Conservation (phyloP, 164 flowering plant species). For the Dillenia turbinata region DNA sequence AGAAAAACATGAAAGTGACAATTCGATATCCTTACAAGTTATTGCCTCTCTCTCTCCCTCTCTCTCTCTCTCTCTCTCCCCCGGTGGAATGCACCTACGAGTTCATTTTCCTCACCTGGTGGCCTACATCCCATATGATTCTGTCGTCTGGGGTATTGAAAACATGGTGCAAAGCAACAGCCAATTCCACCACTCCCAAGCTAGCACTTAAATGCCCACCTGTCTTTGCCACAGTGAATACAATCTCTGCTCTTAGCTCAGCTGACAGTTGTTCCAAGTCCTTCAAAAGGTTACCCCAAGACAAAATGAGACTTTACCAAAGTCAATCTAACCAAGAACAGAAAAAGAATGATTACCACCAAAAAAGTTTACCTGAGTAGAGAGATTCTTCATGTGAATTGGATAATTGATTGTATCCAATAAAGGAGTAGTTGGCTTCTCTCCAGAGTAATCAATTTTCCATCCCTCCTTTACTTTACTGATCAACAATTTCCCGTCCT, state of each 20-base stretch:
- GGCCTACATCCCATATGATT: constrained; percentile 98
- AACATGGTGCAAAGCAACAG: constrained; percentile 88
- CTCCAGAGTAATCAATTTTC: constrained; percentile 58
- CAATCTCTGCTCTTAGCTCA: constrained; percentile 84
- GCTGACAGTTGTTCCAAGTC: constrained; percentile 77
- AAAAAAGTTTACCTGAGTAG: constrained; percentile 36
- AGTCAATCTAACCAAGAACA: no score
- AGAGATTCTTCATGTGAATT: constrained; percentile 76
- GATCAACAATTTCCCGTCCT: constrained; percentile 26
- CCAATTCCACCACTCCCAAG: constrained; percentile 81
- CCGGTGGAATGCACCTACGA: background rate
- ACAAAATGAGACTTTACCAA: no score
- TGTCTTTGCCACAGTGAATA: constrained; percentile 55
- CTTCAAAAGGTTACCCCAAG: constrained; percentile 21
- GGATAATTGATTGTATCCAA: constrained; percentile 82
- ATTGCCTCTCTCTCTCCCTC: background rate
- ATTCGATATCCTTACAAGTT: no score
- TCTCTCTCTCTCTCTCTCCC: background rate
- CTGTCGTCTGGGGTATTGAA: constrained; percentile 83
- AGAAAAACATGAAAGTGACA: background rate
- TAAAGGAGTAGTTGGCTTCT: constrained; percentile 75
- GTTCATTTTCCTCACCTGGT: constrained; percentile 51
- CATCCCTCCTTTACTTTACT: constrained; percentile 38
- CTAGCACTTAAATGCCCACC: constrained; percentile 92
- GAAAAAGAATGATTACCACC: background rate